These are phyloP conservation scores for Nannochloropsis gaditana DNA, from an alignment of 108 stramenopile species.

Conservation along the genomic window DNA sequence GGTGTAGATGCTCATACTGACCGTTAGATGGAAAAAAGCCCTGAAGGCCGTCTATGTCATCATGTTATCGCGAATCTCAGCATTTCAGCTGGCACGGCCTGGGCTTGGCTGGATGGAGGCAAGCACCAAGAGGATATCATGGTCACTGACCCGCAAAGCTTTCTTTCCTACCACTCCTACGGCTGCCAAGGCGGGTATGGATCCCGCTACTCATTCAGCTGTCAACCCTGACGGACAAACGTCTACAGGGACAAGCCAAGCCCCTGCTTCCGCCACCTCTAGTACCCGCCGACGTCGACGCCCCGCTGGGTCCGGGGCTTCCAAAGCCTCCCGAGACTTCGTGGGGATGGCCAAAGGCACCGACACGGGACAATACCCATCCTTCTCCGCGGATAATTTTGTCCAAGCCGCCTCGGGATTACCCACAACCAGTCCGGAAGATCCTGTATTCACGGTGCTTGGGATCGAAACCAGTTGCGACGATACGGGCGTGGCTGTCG, in stretches of 20 bases:
- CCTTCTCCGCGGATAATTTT: not conserved
- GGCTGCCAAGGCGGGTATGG: not conserved
- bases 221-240: too few species aligned
- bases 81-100: not conserved
- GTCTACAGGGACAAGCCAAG: too few species aligned
- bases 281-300: not conserved
- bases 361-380: not conserved
- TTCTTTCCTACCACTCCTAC: constrained; percentile 5
- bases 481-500: constrained; percentile 73
- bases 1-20: too few species aligned
- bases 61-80: not conserved
- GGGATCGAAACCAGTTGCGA: constrained; percentile 97
- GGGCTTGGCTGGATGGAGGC: not conserved
- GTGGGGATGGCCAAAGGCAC: not conserved
- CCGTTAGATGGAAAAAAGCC: too few species aligned
- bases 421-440: not conserved
- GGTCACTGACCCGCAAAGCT: not conserved
- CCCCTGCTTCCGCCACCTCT: not conserved
- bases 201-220: too few species aligned
- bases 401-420: not conserved
- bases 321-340: not conserved
- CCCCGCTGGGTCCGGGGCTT: not conserved
- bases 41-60: not conserved
- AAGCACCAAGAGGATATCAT: not conserved
- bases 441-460: constrained; percentile 62